phyloP scores from a whole-genome alignment of 164 flowering plant species.

The Chimonanthus salicifolius region DNA sequence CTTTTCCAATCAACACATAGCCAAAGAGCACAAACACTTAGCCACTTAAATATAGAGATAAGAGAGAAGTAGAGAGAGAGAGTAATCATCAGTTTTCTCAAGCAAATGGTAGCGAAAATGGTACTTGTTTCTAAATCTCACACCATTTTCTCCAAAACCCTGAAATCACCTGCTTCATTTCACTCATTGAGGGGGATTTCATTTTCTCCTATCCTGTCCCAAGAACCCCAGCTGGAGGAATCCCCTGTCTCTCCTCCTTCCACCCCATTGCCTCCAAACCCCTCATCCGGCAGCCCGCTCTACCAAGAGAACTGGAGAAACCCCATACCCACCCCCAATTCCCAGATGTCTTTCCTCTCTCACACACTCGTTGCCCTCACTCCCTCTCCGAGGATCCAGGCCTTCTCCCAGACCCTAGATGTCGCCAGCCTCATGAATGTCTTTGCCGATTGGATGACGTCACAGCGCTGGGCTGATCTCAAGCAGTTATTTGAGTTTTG shows the following conservation, averaged over 20 bases:
- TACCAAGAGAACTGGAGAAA: slow-evolving; percentile 73
- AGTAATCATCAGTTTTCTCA: neutral
- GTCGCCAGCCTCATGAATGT: slow-evolving; percentile 37
- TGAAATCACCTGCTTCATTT: neutral
- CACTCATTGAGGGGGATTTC: slow-evolving; percentile 32
- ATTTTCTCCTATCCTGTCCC: slow-evolving; percentile 54
- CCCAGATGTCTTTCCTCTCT: slow-evolving; percentile 4
- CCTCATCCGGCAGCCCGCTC: slow-evolving; percentile 73
- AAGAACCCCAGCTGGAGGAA: slow-evolving; percentile 45
- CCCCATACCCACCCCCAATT: slow-evolving; percentile 22
- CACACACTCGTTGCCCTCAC: slow-evolving; percentile 34
- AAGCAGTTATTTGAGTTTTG: slow-evolving; percentile 74
- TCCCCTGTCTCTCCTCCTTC: slow-evolving; percentile 33
- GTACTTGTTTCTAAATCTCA: neutral
- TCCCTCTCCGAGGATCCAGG: slow-evolving; percentile 25
- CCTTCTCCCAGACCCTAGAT: slow-evolving; percentile 44
- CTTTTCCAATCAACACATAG: too few relatives aligned
- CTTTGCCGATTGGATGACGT: slow-evolving; percentile 75
- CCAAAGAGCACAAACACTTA: too few relatives aligned
- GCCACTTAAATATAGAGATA: too few relatives aligned
- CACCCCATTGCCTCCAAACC: slow-evolving; percentile 75
- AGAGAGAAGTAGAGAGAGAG: too few relatives aligned
- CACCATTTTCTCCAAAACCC: neutral
- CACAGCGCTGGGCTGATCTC: slow-evolving; percentile 68
- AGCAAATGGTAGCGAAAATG: neutral